Percentiles rank a stretch among this genome's conserved stretches.
Evolutionary conservation across 352 stramenopile genomes (phyloP).

Genomic region (Phytophthora citrophthora): DNA sequence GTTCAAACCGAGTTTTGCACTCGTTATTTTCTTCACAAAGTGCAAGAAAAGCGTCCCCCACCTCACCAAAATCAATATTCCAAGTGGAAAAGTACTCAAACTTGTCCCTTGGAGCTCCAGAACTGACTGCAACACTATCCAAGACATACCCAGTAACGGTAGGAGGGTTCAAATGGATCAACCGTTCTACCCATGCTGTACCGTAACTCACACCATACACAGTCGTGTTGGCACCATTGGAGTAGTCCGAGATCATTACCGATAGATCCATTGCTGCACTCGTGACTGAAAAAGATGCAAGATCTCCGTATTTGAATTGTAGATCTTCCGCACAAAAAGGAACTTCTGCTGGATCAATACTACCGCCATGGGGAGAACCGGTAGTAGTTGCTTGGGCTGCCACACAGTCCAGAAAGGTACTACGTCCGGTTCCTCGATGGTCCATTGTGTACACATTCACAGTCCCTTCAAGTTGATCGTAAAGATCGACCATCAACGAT

Average conservation of each 20-base stretch:
- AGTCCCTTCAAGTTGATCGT: slow-evolving; percentile 20
- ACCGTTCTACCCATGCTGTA: slow-evolving; percentile 49
- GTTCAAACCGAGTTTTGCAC: slow-evolving; percentile 28
- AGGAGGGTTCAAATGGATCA: slow-evolving; percentile 47
- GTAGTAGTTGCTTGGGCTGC: slow-evolving; percentile 41
- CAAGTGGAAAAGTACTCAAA: slow-evolving; percentile 50
- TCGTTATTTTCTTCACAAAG: slow-evolving; percentile 22
- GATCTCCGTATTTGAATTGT: slow-evolving; percentile 41
- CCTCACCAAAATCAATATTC: slow-evolving; percentile 44
- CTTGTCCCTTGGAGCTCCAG: slow-evolving; percentile 27
- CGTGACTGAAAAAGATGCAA: slow-evolving; percentile 47
- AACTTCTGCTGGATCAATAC: slow-evolving; percentile 32
- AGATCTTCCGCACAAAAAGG: slow-evolving; percentile 43
- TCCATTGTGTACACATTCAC: slow-evolving; percentile 62
- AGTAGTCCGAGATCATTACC: slow-evolving; percentile 29
- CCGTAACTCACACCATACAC: slow-evolving; percentile 62
- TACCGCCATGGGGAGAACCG: slow-evolving; percentile 33
- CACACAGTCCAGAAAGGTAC: slow-evolving; percentile 41
- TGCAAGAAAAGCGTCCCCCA: slow-evolving; percentile 34
- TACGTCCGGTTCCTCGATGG: slow-evolving; percentile 49
- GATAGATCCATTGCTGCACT: slow-evolving; percentile 40
- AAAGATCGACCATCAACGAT: slow-evolving; percentile 36
- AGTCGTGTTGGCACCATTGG: slow-evolving; percentile 28
- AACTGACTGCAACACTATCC: slow-evolving; percentile 42
- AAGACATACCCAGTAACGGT: slow-evolving; percentile 55